A percentile compares a stretch with the other conserved stretches of the same genome.
Evolutionary conservation across 345 rosid genomes (phyloP).

Genomic region (Clausena lansium): DNA sequence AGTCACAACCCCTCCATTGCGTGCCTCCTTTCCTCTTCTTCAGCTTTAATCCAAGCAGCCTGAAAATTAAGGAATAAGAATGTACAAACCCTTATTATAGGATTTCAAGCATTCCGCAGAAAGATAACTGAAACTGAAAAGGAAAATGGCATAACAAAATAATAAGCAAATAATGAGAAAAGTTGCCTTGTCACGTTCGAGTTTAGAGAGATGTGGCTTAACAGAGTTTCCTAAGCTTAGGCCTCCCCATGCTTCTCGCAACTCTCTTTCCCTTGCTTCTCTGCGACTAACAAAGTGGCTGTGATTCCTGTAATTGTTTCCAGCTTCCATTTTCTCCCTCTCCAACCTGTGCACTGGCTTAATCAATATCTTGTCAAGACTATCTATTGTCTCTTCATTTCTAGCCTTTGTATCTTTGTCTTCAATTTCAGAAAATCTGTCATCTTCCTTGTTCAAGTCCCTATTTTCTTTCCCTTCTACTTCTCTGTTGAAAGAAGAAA

Average conservation of each 20-base stretch:
- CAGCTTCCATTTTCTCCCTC: constrained; percentile 50
- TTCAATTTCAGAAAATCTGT: not conserved
- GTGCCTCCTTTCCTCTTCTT: constrained; percentile 69
- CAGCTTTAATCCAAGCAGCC: constrained; percentile 92
- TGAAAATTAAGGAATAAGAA: constrained; percentile 26
- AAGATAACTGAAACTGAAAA: not conserved
- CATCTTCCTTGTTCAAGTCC: constrained; percentile 32
- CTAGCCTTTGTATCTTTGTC: not conserved
- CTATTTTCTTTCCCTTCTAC: constrained; percentile 59
- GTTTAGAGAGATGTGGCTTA: constrained; percentile 65
- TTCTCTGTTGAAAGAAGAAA: constrained; percentile 1
- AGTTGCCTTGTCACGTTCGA: constrained; percentile 81
- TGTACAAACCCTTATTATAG: not conserved
- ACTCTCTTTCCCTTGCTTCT: constrained; percentile 73
- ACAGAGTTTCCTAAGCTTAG: constrained; percentile 75
- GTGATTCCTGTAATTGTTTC: no score
- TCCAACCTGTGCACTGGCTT: constrained; percentile 51
- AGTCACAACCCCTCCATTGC: constrained; percentile 16
- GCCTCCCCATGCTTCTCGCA: constrained; percentile 93
- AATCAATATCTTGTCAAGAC: constrained; percentile 52
- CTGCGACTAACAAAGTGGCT: constrained; percentile 43
- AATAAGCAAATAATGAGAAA: not conserved
- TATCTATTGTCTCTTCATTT: constrained; percentile 32
- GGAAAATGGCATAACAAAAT: not conserved
- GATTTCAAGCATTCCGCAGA: not conserved